These are phyloP conservation scores for Colletotrichum liaoningense DNA, from an alignment of 2,329 filamentous ascomycete species.

Conservation along the genomic window DNA sequence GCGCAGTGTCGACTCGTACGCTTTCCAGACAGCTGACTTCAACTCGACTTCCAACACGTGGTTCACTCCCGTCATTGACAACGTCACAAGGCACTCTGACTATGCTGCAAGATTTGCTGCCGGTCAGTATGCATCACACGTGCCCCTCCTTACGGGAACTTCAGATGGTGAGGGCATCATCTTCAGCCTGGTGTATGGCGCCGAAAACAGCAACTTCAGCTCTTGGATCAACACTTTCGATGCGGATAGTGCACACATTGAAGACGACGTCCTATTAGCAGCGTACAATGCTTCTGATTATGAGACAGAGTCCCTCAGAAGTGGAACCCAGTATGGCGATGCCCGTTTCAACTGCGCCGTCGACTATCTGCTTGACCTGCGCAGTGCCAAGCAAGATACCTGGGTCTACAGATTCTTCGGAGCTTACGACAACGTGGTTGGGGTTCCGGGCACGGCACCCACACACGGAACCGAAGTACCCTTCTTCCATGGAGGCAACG, in stretches of 20 bases:
- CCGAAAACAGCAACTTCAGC: constrained; percentile 44
- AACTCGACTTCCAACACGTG: constrained; percentile 52
- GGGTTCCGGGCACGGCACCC: constrained; percentile 46
- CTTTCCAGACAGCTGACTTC: constrained; percentile 45
- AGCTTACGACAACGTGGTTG: constrained; percentile 53
- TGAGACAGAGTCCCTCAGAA: constrained; percentile 50
- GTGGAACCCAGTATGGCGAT: constrained; percentile 56
- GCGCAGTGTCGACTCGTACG: constrained; percentile 44
- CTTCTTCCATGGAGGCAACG: constrained; percentile 59
- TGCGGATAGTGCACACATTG: constrained; percentile 51
- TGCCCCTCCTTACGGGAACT: constrained; percentile 49
- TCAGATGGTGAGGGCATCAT: constrained; percentile 50
- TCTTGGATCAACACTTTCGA: constrained; percentile 49
- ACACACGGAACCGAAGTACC: constrained; percentile 54
- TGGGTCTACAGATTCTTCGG: constrained; percentile 58
- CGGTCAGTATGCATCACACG: constrained; percentile 46
- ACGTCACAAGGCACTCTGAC: constrained; percentile 47
- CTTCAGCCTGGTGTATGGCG: constrained; percentile 48
- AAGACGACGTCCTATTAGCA: constrained; percentile 44
- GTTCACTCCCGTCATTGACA: constrained; percentile 53
- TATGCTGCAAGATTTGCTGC: constrained; percentile 42
- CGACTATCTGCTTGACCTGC: constrained; percentile 52
- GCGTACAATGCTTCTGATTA: constrained; percentile 50
- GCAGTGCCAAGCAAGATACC: constrained; percentile 49
- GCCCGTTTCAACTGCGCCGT: constrained; percentile 57